These are phyloP conservation scores for Sphagnum magellanicum DNA, from an alignment of 228 moss, liverwort and hornwort species.

Conservation along the genomic window DNA sequence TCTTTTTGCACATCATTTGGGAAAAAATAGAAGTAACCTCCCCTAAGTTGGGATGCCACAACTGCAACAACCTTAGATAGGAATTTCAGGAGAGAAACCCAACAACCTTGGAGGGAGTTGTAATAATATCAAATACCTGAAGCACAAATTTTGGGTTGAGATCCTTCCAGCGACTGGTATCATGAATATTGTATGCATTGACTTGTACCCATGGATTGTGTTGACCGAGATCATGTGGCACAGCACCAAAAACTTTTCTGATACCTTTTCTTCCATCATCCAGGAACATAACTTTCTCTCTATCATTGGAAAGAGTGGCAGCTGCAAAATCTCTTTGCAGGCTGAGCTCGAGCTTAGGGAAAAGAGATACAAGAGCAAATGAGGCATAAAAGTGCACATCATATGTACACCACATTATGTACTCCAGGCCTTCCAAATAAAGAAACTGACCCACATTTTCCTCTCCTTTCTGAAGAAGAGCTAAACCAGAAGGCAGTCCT, in stretches of 20 bases:
- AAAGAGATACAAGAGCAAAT: conserved; percentile 89
- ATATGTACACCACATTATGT: conserved; percentile 97
- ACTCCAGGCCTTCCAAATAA: conserved; percentile 92
- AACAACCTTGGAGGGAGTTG: not conserved
- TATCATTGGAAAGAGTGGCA: conserved; percentile 72
- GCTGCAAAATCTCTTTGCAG: conserved; percentile 93
- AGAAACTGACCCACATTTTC: conserved; percentile 97
- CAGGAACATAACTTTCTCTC: conserved; percentile 76
- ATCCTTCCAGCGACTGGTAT: conserved; percentile 99
- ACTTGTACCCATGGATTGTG: conserved; percentile 95
- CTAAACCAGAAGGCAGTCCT: conserved; percentile 69
- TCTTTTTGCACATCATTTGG: not conserved
- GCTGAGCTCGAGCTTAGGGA: conserved; percentile 87
- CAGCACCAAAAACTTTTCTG: conserved; percentile 92
- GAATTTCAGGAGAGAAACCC: not conserved
- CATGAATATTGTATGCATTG: conserved; percentile 98
- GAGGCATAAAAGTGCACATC: conserved; percentile 99
- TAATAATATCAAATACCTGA: conserved; percentile 39
- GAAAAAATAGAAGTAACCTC: not conserved
- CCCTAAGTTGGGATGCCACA: not conserved
- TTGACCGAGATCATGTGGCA: conserved; percentile 92
- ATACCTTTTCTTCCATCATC: conserved; percentile 72
- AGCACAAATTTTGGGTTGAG: conserved; percentile 94
- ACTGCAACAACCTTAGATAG: not conserved
- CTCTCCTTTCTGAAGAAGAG: conserved; percentile 78